Percentiles rank a stretch among this genome's conserved stretches.
Conservation (phyloP, 1,284 basidiomycete species). For the Heliocybe sulcata region DNA sequence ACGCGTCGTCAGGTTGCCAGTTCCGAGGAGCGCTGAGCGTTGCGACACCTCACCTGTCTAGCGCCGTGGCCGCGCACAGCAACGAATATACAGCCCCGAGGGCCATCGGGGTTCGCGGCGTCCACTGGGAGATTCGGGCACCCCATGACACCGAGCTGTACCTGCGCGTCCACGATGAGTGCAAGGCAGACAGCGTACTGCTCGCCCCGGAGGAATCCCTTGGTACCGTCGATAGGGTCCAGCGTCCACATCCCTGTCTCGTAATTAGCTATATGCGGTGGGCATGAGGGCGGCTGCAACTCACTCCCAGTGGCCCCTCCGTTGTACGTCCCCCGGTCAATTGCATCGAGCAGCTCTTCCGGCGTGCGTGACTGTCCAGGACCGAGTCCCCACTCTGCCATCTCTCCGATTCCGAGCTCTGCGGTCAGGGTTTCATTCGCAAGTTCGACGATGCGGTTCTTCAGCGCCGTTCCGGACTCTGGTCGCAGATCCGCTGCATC, state of each 20-base stretch:
- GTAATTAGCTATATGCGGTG: background rate
- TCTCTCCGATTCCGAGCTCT: constrained; percentile 43
- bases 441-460: constrained; percentile 71
- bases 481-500: constrained; percentile 77
- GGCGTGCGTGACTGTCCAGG: constrained; percentile 40
- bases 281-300: constrained; percentile 22
- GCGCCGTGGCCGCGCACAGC: constrained; percentile 81
- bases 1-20: constrained; percentile 3
- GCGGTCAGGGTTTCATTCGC: constrained; percentile 77
- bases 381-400: constrained; percentile 60
- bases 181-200: constrained; percentile 98
- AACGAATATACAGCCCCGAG: constrained; percentile 77
- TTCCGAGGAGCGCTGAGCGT: constrained; percentile 7
- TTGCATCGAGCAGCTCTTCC: constrained; percentile 70
- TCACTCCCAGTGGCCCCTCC: constrained; percentile 76
- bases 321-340: constrained; percentile 80
- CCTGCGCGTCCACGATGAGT: constrained; percentile 79
- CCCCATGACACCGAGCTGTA: constrained; percentile 88
- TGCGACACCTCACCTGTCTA: constrained; percentile 48
- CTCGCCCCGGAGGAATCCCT: constrained; percentile 93
- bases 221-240: constrained; percentile 90
- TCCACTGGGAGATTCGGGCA: constrained; percentile 88
- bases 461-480: constrained; percentile 42
- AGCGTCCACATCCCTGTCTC: constrained; percentile 79
- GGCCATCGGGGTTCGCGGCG: constrained; percentile 46